Evolutionary conservation across 2,329 filamentous ascomycete genomes (phyloP).

Genomic region (Trichoderma atroviride): DNA sequence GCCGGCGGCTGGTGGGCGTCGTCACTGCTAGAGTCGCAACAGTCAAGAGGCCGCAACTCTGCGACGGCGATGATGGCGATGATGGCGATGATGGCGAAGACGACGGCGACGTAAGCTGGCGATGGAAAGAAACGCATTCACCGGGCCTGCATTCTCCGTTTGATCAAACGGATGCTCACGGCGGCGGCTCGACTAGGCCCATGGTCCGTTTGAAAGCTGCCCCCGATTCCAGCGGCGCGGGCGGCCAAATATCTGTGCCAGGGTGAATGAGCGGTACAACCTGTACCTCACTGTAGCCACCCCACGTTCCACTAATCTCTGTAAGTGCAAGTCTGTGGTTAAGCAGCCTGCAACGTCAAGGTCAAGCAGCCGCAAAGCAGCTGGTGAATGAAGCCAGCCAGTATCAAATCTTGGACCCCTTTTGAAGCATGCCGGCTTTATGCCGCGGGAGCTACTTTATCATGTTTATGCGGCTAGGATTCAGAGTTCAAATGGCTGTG

Average conservation of each 20-base stretch:
- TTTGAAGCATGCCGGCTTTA: not conserved
- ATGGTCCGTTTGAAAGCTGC: constrained; percentile 19
- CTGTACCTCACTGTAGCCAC: constrained; percentile 9
- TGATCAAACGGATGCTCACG: constrained; percentile 6
- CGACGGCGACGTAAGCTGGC: not conserved
- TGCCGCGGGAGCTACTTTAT: constrained; percentile 16
- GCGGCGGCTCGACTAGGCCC: constrained; percentile 3
- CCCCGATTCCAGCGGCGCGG: constrained; percentile 21
- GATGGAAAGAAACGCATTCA: not conserved
- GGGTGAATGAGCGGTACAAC: constrained; percentile 2
- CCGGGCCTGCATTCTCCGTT: not conserved
- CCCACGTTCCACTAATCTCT: constrained; percentile 20
- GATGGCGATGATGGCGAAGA: not conserved
- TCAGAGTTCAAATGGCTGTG: constrained; percentile 12
- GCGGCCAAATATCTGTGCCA: constrained; percentile 9
- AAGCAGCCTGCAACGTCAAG: not conserved
- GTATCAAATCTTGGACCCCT: constrained; percentile 1
- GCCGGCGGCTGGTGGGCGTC: constrained; percentile 21
- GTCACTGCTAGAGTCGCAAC: not conserved
- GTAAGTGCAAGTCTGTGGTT: not conserved
- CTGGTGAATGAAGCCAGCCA: constrained; percentile 9
- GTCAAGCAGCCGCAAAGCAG: not conserved
- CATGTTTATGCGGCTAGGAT: constrained; percentile 20
- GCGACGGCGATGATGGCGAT: not conserved
- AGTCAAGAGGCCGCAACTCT: not conserved